These are phyloP conservation scores for Dactylellina sp. DNA, from an alignment of 2,329 filamentous ascomycete genomes.

Conservation along the genomic window DNA sequence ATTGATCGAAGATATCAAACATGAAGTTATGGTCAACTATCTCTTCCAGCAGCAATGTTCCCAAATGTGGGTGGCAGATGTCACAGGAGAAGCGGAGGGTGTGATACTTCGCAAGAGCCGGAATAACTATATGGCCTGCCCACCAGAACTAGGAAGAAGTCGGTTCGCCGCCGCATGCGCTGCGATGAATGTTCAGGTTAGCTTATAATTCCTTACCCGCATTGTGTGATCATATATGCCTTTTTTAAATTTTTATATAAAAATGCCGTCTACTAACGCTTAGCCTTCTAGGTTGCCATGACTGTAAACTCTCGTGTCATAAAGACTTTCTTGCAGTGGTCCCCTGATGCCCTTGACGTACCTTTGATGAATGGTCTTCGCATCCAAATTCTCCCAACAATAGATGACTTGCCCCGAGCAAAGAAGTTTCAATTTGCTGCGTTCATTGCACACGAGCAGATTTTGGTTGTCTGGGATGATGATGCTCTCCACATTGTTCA, in stretches of 20 bases:
- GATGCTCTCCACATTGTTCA: conserved; percentile 77
- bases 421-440: conserved; percentile 84
- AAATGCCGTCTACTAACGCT: conserved; percentile 59
- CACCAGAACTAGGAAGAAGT: conserved; percentile 73
- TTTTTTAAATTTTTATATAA: too few relatives aligned
- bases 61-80: conserved; percentile 77
- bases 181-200: conserved; percentile 77
- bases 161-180: conserved; percentile 74
- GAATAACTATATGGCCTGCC: conserved; percentile 79
- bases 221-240: background rate
- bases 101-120: conserved; percentile 76
- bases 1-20: conserved; percentile 78
- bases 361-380: conserved; percentile 81
- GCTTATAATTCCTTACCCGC: conserved; percentile 55
- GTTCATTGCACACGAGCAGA: conserved; percentile 77
- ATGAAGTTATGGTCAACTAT: conserved; percentile 86
- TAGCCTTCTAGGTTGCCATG: conserved; percentile 75
- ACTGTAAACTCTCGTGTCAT: conserved; percentile 83
- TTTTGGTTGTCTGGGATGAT: conserved; percentile 85
- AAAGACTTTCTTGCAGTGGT: conserved; percentile 80
- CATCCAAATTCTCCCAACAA: conserved; percentile 78
- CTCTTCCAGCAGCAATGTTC: conserved; percentile 83
- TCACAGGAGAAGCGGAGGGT: conserved; percentile 76
- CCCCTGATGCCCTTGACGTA: conserved; percentile 78
- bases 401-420: conserved; percentile 76